Base-by-base conservation (phyloP, 345 rosid genomes). In the Acer yangbiense region DNA sequence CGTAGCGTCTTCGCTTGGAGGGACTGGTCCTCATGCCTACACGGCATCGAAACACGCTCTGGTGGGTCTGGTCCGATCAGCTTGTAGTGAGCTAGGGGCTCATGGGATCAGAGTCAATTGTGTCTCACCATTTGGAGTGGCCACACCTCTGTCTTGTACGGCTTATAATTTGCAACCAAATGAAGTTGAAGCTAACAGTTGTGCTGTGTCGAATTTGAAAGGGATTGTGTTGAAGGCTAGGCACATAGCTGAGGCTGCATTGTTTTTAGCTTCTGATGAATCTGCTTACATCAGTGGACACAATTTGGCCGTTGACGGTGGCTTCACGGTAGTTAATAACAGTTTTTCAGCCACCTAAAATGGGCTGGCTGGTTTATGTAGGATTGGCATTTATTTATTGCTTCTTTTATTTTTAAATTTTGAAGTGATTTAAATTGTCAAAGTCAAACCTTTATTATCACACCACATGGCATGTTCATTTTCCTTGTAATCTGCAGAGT, bases 181-280 rank as follows among this genome's bases (percentile, higher is more conserved):
- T 43, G 65, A 69, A 66, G 89, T 91, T 16, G 97, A 93, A 78
- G 88, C 78, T 1, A 84, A 82, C n/a, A 79, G 79, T 29, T 78
- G 61, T 48, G 84, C 77, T 0, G 1, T 76, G 9, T 91, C 83
- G 12, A 95, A 89, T 80, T 81, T 93, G 80, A 93, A 92, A 77
- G 97, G 98, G 9, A 69, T 91, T 16, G 87, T 83, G 63, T 75
- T 93, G 81, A 93, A 90, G 86, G 89, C 96, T 3, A 85, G 82
- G 50, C 93, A 95, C 27, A 86, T 92, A 41, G 99, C 98, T 20
- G 96, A 95, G 73, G 88, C 95, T 9, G 99, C 93, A 32, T 41
- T 95, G 82, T 95, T 93, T 82, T 85, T 95, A 35, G 99, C 97
- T 21, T 92, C 96, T 0, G 97, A 93, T 83, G 99, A 91, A 70